Evolutionary conservation across 2,329 filamentous ascomycete genomes (phyloP).

Genomic region (Lecanoromycetidae sp.): DNA sequence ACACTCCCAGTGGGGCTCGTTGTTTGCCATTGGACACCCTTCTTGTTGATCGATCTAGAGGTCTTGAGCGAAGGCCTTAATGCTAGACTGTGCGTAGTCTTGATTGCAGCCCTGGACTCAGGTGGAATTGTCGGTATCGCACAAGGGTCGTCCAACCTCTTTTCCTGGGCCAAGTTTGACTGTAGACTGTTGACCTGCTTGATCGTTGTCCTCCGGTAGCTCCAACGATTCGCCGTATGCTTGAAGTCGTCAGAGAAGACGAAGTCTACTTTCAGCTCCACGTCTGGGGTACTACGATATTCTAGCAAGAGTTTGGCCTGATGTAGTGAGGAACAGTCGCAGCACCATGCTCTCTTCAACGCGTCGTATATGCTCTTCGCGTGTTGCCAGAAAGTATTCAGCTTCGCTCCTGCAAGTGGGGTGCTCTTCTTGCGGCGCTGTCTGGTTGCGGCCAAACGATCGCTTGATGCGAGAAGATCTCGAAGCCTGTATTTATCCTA

Average conservation of each 20-base stretch:
- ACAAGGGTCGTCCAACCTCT: too few relatives aligned
- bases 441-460: background rate
- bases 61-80: background rate
- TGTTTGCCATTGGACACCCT: background rate
- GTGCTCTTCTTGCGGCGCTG: background rate
- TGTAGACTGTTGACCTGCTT: background rate
- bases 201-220: background rate
- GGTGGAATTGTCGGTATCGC: background rate
- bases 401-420: background rate
- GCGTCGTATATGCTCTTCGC: conserved; percentile 18
- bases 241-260: background rate
- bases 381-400: conserved; percentile 17
- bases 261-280: conserved; percentile 10
- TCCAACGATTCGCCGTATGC: background rate
- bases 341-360: conserved; percentile 17
- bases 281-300: conserved; percentile 10
- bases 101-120: background rate
- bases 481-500: conserved; percentile 8
- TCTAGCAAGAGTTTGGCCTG: conserved; percentile 18
- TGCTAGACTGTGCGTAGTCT: background rate
- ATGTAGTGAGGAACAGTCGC: conserved; percentile 15
- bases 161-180: too few relatives aligned
- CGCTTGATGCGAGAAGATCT: conserved; percentile 8
- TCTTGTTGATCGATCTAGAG: background rate
- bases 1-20: background rate